Conservation (phyloP, 2,329 filamentous ascomycete genomes). For the Iodosphaeria phyllophila region DNA sequence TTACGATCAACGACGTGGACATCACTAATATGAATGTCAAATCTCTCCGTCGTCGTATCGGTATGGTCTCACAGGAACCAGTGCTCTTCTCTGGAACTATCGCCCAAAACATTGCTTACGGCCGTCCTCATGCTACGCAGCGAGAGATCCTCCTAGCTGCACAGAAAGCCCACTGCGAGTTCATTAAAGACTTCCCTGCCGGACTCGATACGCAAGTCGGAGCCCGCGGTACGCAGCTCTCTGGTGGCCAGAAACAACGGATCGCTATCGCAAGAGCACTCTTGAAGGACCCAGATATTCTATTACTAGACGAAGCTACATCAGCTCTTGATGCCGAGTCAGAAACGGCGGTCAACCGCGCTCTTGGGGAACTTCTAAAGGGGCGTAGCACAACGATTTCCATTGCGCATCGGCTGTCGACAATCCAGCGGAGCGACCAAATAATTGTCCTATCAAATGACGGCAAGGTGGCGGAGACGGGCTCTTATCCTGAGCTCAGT, state of each 20-base stretch:
- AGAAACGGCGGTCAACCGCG: constrained; percentile 89
- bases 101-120: constrained; percentile 83
- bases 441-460: constrained; percentile 83
- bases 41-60: constrained; percentile 77
- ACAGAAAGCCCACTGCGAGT: constrained; percentile 83
- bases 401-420: constrained; percentile 88
- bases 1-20: constrained; percentile 71
- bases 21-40: constrained; percentile 81
- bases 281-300: constrained; percentile 88
- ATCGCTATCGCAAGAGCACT: constrained; percentile 92
- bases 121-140: constrained; percentile 58
- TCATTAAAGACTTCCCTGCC: constrained; percentile 92
- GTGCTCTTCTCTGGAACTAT: constrained; percentile 78
- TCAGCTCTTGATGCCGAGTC: constrained; percentile 92
- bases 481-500: constrained; percentile 63
- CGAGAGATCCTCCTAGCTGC: constrained; percentile 75
- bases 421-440: constrained; percentile 86
- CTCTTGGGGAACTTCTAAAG: constrained; percentile 59
- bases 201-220: constrained; percentile 90
- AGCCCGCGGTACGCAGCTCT: constrained; percentile 79
- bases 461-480: constrained; percentile 79
- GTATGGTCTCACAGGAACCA: constrained; percentile 88
- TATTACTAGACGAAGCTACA: constrained; percentile 92
- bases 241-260: constrained; percentile 90
- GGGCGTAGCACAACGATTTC: constrained; percentile 93